phyloP scores from a whole-genome alignment of 2,329 filamentous ascomycete species.

The Teratosphaeria epicoccoides region DNA sequence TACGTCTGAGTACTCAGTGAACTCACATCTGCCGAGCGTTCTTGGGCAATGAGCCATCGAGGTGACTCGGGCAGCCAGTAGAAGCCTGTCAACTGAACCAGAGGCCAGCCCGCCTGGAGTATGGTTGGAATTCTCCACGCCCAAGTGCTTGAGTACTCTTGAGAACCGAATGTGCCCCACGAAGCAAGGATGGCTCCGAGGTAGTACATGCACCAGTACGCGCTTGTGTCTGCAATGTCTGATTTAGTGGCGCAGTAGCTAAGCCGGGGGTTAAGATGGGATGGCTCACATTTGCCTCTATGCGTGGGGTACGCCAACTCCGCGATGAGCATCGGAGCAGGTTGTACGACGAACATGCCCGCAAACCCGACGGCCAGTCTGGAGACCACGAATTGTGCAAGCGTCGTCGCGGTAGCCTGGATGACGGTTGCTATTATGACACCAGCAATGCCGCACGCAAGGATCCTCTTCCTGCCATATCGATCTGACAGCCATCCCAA shows the following conservation, averaged over 20 bases:
- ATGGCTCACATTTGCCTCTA: conserved; percentile 6
- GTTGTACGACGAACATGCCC: conserved; percentile 15
- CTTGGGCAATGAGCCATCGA: conserved; percentile 52
- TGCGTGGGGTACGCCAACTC: conserved; percentile 15
- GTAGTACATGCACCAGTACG: conserved; percentile 14
- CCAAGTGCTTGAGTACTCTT: conserved; percentile 10
- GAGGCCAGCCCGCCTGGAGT: conserved; percentile 36
- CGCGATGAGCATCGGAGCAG: conserved; percentile 12
- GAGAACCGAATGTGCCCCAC: conserved; percentile 14
- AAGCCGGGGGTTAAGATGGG: neutral
- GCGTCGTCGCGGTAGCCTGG: conserved; percentile 21
- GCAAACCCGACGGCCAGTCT: conserved; percentile 11
- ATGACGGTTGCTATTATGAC: conserved; percentile 24
- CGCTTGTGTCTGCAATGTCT: conserved; percentile 3
- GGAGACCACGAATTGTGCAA: conserved; percentile 14
- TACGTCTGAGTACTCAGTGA: neutral
- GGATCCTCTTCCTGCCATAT: conserved; percentile 30
- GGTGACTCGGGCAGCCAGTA: conserved; percentile 46
- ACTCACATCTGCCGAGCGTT: conserved; percentile 46
- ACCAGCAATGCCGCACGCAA: conserved; percentile 25
- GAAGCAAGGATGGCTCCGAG: conserved; percentile 13
- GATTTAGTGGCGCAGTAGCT: neutral
- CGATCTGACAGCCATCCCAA: conserved; percentile 31
- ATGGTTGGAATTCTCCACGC: conserved; percentile 14
- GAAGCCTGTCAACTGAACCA: conserved; percentile 50